Conservation (phyloP, 1,284 basidiomycete genomes). For the Boletus semigastroideus region DNA sequence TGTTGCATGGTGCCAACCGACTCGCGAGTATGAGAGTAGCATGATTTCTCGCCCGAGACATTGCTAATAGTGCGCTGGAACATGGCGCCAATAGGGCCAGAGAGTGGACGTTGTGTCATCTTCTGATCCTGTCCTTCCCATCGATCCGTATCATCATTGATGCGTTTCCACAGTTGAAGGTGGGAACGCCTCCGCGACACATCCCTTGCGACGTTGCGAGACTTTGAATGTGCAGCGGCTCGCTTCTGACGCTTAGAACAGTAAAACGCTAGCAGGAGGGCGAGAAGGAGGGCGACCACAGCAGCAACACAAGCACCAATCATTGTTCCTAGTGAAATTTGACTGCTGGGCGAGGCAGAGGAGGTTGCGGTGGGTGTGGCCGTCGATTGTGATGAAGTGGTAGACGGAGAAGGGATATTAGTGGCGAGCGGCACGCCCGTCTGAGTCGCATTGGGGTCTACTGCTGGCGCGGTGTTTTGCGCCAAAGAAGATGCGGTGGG, state of each 20-base stretch:
- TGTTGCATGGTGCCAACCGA: slow-evolving; percentile 33
- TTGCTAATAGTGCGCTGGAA: slow-evolving; percentile 46
- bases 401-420: background rate
- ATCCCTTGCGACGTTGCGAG: slow-evolving; percentile 38
- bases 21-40: slow-evolving; percentile 29
- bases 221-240: slow-evolving; percentile 7
- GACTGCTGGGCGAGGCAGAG: slow-evolving; percentile 13
- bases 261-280: slow-evolving; percentile 48
- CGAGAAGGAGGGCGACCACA: slow-evolving; percentile 42
- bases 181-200: slow-evolving; percentile 42
- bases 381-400: slow-evolving; percentile 2
- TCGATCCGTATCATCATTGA: slow-evolving; percentile 45
- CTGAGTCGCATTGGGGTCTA: background rate
- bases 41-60: slow-evolving; percentile 42
- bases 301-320: slow-evolving; percentile 54
- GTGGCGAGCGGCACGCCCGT: slow-evolving; percentile 18
- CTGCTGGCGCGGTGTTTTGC: slow-evolving; percentile 17
- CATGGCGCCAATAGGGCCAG: slow-evolving; percentile 52
- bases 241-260: slow-evolving; percentile 46
- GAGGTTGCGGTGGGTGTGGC: slow-evolving; percentile 16
- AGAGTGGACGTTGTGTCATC: slow-evolving; percentile 37
- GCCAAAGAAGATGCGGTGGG: slow-evolving; percentile 27
- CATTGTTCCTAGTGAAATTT: slow-evolving; percentile 49
- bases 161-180: slow-evolving; percentile 44
- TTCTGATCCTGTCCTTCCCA: slow-evolving; percentile 35